Percentiles rank a stretch among this genome's conserved stretches.
phyloP scores from a whole-genome alignment of 768 basidiomycete species.

The Lactarius indigo region DNA sequence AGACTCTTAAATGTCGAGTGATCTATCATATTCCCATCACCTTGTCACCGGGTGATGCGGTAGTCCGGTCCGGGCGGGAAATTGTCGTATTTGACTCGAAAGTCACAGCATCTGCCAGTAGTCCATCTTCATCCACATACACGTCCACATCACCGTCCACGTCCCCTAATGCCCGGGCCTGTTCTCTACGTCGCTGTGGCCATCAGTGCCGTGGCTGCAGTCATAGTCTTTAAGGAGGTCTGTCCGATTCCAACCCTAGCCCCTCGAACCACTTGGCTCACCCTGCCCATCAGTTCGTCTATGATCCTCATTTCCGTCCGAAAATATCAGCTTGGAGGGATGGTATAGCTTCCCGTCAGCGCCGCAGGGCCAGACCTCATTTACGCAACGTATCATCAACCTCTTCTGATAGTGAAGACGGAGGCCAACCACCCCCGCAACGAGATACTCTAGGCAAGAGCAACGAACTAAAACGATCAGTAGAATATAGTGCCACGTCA shows the following conservation, averaged over 20 bases:
- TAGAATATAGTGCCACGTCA: conserved; percentile 3
- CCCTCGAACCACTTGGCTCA: background rate
- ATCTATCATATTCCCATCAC: background rate
- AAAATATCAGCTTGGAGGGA: conserved; percentile 19
- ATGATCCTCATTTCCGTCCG: conserved; percentile 25
- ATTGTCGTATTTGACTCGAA: background rate
- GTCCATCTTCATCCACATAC: background rate
- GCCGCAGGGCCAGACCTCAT: conserved; percentile 14
- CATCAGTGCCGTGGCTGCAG: conserved; percentile 21
- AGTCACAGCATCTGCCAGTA: background rate
- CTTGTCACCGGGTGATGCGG: background rate
- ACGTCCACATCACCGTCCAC: background rate
- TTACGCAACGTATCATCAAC: conserved; percentile 1
- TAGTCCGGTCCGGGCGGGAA: background rate
- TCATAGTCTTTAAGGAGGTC: conserved; percentile 24
- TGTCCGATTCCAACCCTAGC: background rate
- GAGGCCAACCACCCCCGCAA: background rate
- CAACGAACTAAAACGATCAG: background rate
- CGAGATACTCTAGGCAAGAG: background rate
- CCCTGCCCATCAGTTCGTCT: conserved; percentile 16
- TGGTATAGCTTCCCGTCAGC: conserved; percentile 3
- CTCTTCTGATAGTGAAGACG: conserved; percentile 7
- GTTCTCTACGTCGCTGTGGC: conserved; percentile 22
- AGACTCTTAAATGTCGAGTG: background rate
- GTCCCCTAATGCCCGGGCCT: conserved; percentile 22